A percentile compares a stretch with the other conserved stretches of the same genome.
Conservation (phyloP, 208 protist species). For the Trypanosomatidae sp. region DNA sequence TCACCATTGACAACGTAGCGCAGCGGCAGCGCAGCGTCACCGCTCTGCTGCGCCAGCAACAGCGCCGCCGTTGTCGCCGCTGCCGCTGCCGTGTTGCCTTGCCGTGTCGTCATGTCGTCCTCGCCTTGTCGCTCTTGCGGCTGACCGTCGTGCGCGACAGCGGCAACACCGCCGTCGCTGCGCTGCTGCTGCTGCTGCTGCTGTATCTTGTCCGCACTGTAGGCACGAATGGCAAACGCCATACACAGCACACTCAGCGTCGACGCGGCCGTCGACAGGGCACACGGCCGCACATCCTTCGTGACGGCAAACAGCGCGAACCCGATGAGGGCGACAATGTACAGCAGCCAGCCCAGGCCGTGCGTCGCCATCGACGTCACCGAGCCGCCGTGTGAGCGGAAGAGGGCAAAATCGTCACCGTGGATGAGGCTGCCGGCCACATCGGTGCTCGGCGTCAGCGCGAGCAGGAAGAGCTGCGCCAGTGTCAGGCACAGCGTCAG, state of each 20-base stretch:
- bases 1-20: constrained; percentile 40
- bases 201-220: constrained; percentile 10
- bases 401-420: constrained; percentile 22
- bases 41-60: constrained; percentile 6
- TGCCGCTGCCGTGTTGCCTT: too few relatives aligned
- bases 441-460: constrained; percentile 21
- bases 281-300: constrained; percentile 3
- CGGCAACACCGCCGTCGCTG: background rate
- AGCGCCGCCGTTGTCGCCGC: background rate
- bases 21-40: constrained; percentile 2
- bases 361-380: constrained; percentile 41
- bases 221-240: constrained; percentile 19
- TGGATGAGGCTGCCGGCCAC: constrained; percentile 26
- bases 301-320: constrained; percentile 29
- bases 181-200: background rate
- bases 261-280: constrained; percentile 10
- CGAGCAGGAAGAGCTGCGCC: constrained; percentile 20
- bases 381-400: constrained; percentile 7
- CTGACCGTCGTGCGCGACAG: constrained; percentile 2
- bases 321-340: constrained; percentile 20
- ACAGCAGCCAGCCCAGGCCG: constrained; percentile 30
- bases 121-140: background rate
- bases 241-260: constrained; percentile 29
- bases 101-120: too few relatives aligned
- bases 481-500: constrained; percentile 15